Percentiles rank a stretch among this genome's conserved stretches.
These are phyloP conservation scores for Pseudomassariella vexata DNA, from an alignment of 2,329 filamentous ascomycete genomes.

Conservation along the genomic window DNA sequence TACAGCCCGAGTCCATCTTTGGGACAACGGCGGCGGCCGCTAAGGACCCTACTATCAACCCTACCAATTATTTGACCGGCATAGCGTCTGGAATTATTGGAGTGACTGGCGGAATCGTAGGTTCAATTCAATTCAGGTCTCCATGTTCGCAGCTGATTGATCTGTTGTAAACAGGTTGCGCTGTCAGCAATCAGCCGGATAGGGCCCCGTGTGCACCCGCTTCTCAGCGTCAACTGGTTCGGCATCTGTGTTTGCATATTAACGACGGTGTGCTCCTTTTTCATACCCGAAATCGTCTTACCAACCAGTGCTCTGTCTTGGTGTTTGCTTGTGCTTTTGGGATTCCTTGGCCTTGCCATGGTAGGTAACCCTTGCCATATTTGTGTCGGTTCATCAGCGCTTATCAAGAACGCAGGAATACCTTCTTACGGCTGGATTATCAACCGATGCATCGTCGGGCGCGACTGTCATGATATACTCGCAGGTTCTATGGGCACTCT, in stretches of 20 bases:
- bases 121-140: not conserved
- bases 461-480: slow-evolving; percentile 4
- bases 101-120: slow-evolving; percentile 1
- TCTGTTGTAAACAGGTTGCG: not conserved
- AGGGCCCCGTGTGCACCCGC: not conserved
- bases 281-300: not conserved
- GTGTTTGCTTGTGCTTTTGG: slow-evolving; percentile 2
- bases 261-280: not conserved
- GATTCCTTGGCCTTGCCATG: slow-evolving; percentile 2
- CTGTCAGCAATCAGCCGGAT: slow-evolving; percentile 1
- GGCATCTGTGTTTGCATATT: not conserved
- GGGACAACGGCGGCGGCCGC: not conserved
- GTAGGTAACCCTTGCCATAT: too few species aligned
- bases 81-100: not conserved
- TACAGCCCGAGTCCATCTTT: not conserved
- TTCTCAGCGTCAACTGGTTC: slow-evolving; percentile 2
- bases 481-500: slow-evolving; percentile 3
- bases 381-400: too few species aligned
- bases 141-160: not conserved
- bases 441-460: not conserved
- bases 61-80: not conserved
- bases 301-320: not conserved
- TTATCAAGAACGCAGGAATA: too few species aligned
- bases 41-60: not conserved
- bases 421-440: slow-evolving; percentile 2